Evolutionary conservation across 2,329 filamentous ascomycete species (phyloP), one percentile per base, ranked within the genome.

Genomic region (Aspergillus sp.): DNA sequence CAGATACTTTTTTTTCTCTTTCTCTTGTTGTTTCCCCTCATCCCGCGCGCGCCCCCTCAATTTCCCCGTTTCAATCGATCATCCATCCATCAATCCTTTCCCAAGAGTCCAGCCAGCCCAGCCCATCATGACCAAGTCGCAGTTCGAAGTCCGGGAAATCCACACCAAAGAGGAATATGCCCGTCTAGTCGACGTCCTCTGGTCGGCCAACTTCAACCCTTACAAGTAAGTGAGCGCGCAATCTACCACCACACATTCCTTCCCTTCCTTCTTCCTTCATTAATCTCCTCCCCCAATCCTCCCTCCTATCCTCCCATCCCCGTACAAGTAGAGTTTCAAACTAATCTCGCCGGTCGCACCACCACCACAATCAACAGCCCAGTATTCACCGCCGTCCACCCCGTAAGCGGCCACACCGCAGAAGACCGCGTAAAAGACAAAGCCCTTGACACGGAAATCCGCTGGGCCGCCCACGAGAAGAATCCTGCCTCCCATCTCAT

Each of bases 311-410:
- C 45, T 49, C 19, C 15, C 32, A 13, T 36, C 32, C 12, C 32
- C 32, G 32, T 13, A 36, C 12, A 36, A 32, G 10, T 13, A 36
- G 10, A 32, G 9, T 12, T 36, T 5, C 32, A 36, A 36, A 7
- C 28, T 52, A 38, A 52, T 13, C 3, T 6, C 4, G 9, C 10
- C 4, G 39, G 17, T 43, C 17, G 17, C 10, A 21, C 10, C 32
- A 12, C 19, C 9, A 30, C 10, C 28, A 30, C 25, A 8, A 28
- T 21, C 36, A 19, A 36, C 2, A 65, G 64, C 8, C 63, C 64
- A 21, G 47, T 66, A 15, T 66, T 60, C 25, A 66, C 64, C 10
- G 60, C 61, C 28, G 56, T 61, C n/a, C 64, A 66, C 23, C 60
- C 63, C 2, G 54, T 60, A 9, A 62, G 21, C 21, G 64, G 64